A percentile compares a stretch with the other conserved stretches of the same genome.
Evolutionary conservation across 768 basidiomycete species (phyloP).

Genomic region (Russula sp.): DNA sequence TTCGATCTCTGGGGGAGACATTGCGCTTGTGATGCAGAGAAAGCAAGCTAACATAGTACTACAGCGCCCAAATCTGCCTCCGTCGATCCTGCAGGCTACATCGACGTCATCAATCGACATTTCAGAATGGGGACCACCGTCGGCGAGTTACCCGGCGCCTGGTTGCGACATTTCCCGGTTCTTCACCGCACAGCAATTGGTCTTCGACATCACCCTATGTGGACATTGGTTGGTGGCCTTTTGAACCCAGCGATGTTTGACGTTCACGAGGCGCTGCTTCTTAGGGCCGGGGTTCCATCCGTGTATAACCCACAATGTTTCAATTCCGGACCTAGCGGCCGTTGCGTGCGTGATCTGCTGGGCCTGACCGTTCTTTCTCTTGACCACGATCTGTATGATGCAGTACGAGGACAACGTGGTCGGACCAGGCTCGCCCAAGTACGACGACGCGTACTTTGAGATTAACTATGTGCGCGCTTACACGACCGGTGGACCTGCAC

Average conservation of each 20-base stretch:
- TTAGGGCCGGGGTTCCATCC: conserved; percentile 44
- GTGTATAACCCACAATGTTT: conserved; percentile 41
- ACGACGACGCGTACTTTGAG: conserved; percentile 59
- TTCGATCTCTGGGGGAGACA: neutral
- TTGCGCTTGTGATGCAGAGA: neutral
- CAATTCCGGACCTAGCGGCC: conserved; percentile 32
- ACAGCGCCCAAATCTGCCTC: conserved; percentile 35
- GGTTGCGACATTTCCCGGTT: conserved; percentile 39
- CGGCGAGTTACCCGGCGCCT: conserved; percentile 35
- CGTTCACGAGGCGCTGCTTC: neutral
- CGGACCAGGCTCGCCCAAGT: conserved; percentile 46
- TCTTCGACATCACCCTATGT: conserved; percentile 53
- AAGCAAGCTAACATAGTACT: neutral
- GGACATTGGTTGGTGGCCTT: conserved; percentile 38
- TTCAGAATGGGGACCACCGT: conserved; percentile 40
- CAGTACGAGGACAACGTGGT: conserved; percentile 51
- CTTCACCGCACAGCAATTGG: conserved; percentile 44
- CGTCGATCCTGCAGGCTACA: conserved; percentile 29
- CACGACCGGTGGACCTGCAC: conserved; percentile 28
- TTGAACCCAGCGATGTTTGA: neutral
- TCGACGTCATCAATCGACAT: conserved; percentile 32
- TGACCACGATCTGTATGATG: neutral
- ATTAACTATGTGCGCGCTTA: conserved; percentile 59
- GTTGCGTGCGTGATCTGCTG: conserved; percentile 33
- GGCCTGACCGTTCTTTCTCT: neutral